phyloP scores from a whole-genome alignment of 73 alveolate species.

The Tetrahymena elliotti region DNA sequence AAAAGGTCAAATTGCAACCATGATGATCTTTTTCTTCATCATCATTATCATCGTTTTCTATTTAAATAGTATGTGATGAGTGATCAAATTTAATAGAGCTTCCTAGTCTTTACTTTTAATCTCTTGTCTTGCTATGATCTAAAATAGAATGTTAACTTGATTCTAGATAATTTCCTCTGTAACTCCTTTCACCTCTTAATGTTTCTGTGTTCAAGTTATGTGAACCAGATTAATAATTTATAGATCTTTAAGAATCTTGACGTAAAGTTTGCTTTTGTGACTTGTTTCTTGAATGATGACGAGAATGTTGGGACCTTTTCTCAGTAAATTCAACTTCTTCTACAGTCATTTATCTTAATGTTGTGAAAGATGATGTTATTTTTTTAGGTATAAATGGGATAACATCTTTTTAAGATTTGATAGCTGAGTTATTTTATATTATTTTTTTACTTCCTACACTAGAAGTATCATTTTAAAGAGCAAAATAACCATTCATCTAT shows the following conservation, averaged over 20 bases:
- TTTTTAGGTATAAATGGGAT: neutral
- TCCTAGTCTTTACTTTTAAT: neutral
- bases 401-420: neutral
- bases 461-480: neutral
- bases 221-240: neutral
- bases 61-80: neutral
- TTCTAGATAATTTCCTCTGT: neutral
- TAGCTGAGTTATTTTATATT: neutral
- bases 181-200: neutral
- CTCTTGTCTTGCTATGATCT: neutral
- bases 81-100: neutral
- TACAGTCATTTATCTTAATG: neutral
- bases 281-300: neutral
- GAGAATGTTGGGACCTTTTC: neutral
- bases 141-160: neutral
- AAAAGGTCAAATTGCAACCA: neutral
- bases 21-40: neutral
- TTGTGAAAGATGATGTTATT: neutral
- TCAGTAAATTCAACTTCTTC: neutral
- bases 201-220: neutral
- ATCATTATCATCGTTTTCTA: neutral
- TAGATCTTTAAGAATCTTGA: neutral
- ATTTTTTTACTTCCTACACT: neutral
- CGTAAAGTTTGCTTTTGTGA: neutral
- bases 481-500: neutral